Percentiles rank a stretch among this genome's conserved stretches.
Evolutionary conservation across 2,329 filamentous ascomycete species (phyloP).

Genomic region (Trichothecium sympodiale): DNA sequence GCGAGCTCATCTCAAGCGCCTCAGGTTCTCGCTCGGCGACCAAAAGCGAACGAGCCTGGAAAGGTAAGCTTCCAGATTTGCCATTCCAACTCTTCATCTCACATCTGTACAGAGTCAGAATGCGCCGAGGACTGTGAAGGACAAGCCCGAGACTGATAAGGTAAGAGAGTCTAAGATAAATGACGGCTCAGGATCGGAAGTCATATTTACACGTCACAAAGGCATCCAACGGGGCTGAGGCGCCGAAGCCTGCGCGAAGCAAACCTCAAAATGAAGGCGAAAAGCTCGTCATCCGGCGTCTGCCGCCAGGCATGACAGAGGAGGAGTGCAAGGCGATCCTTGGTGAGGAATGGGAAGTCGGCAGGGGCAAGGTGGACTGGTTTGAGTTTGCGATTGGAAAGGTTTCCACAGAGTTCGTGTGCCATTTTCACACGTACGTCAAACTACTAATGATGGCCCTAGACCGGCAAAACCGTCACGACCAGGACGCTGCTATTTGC

Average conservation of each 20-base stretch:
- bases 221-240: conserved; percentile 16
- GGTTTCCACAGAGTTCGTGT: conserved; percentile 67
- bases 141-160: too few relatives aligned
- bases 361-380: conserved; percentile 81
- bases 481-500: conserved; percentile 72
- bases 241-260: conserved; percentile 17
- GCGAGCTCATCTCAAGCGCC: conserved; percentile 23
- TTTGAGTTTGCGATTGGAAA: conserved; percentile 56
- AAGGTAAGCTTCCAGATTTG: conserved; percentile 3
- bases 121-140: too few relatives aligned
- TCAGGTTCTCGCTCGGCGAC: conserved; percentile 22
- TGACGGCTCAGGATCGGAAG: too few relatives aligned
- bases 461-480: conserved; percentile 78
- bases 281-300: conserved; percentile 74
- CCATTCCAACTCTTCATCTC: too few relatives aligned
- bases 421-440: too few relatives aligned
- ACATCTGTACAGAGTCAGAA: too few relatives aligned
- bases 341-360: conserved; percentile 70
- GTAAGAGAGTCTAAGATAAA: too few relatives aligned
- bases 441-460: conserved; percentile 10
- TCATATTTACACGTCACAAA: conserved; percentile 4
- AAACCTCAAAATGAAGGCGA: conserved; percentile 42
- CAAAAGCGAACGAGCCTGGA: conserved; percentile 10
- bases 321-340: conserved; percentile 62
- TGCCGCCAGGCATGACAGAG: conserved; percentile 77